These are phyloP conservation scores for Stevia rebaudiana DNA, from an alignment of 140 eudicot species.

Conservation along the genomic window DNA sequence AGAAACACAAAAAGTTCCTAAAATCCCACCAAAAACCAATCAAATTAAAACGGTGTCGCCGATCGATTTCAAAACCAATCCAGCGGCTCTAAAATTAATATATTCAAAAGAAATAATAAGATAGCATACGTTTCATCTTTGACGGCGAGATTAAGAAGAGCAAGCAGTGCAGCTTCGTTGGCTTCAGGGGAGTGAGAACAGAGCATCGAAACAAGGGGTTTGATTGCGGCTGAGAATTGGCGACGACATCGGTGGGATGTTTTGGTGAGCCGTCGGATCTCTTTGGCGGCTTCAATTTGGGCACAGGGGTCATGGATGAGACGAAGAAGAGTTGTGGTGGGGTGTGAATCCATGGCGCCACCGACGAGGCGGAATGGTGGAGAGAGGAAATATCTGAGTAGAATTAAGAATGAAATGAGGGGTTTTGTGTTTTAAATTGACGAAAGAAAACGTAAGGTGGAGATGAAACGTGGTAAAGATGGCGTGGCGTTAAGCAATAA, in stretches of 20 bases:
- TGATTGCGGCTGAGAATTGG: constrained; percentile 58
- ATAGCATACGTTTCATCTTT: constrained; percentile 67
- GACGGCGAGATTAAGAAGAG: constrained; percentile 95
- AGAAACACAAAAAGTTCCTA: constrained; percentile 22
- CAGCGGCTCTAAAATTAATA: background rate
- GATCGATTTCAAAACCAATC: no score
- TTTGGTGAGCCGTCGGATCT: constrained; percentile 84
- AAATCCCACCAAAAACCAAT: background rate
- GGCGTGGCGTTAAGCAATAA: constrained; percentile 84
- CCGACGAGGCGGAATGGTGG: constrained; percentile 25
- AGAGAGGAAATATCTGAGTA: constrained; percentile 21
- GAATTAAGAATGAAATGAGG: background rate
- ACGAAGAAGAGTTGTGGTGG: constrained; percentile 32
- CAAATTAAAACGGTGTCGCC: background rate
- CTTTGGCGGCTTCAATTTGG: constrained; percentile 64
- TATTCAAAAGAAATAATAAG: background rate
- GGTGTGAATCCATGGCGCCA: constrained; percentile 23
- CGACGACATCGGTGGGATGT: constrained; percentile 84
- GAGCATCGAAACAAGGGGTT: constrained; percentile 79
- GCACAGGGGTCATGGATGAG: constrained; percentile 39
- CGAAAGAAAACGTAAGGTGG: constrained; percentile 44
- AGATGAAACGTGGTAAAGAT: constrained; percentile 39
- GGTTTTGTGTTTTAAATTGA: background rate
- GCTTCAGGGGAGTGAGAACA: constrained; percentile 35
- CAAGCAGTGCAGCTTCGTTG: constrained; percentile 75